A percentile compares a stretch with the other conserved stretches of the same genome.
Evolutionary conservation across 148 eudicot species (phyloP).

Genomic region (Camellia japonica): DNA sequence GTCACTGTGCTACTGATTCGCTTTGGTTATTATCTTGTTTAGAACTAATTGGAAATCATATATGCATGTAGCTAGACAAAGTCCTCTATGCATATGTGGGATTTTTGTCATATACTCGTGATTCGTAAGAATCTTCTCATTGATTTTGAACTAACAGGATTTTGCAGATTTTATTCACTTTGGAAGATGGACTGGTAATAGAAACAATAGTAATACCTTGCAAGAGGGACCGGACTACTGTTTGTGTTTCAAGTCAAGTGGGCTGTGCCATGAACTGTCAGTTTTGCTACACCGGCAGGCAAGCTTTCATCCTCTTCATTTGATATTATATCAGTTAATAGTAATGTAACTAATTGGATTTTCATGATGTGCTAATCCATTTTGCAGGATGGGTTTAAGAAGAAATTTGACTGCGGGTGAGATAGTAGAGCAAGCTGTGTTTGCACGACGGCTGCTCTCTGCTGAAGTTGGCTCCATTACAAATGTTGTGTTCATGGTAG

Average conservation of each 20-base stretch:
- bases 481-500: conserved; percentile 92
- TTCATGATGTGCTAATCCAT: conserved; percentile 5
- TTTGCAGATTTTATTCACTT: conserved; percentile 86
- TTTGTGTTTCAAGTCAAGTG: conserved; percentile 98
- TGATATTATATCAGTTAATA: background rate
- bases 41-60: background rate
- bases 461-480: conserved; percentile 73
- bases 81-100: background rate
- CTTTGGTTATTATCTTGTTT: background rate
- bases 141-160: conserved; percentile 76
- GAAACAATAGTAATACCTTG: conserved; percentile 92
- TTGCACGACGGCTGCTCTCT: conserved; percentile 76
- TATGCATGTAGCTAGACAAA: background rate
- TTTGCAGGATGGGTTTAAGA: conserved; percentile 80
- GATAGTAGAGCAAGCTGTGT: conserved; percentile 84
- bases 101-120: conserved; percentile 1
- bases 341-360: background rate
- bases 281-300: conserved; percentile 98
- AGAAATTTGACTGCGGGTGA: conserved; percentile 84
- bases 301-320: conserved; percentile 28
- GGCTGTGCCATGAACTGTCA: conserved; percentile 99
- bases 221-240: conserved; percentile 72
- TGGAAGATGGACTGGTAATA: conserved; percentile 89
- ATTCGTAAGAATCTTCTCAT: conserved; percentile 47
- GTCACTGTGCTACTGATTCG: background rate